Percentiles rank a stretch among this genome's conserved stretches.
Conservation (phyloP, 352 stramenopile species). For the Globisporangium spinosum region DNA sequence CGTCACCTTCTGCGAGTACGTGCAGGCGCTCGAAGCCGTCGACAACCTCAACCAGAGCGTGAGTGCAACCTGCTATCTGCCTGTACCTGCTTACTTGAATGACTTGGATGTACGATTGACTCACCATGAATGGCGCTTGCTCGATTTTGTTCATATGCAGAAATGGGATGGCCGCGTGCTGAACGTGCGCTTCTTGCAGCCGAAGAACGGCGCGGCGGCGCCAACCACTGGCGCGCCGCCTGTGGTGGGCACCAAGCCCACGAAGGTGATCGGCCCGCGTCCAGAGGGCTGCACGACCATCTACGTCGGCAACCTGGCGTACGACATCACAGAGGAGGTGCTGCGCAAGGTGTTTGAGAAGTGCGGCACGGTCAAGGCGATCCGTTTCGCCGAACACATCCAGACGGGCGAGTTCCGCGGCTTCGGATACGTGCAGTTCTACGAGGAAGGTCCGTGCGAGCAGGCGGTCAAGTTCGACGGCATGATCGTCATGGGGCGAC, state of each 20-base stretch:
- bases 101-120: neutral
- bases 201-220: slow-evolving; percentile 34
- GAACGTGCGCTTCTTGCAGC: slow-evolving; percentile 83
- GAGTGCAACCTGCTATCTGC: slow-evolving; percentile 16
- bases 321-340: slow-evolving; percentile 90
- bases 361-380: slow-evolving; percentile 72
- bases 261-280: slow-evolving; percentile 56
- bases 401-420: slow-evolving; percentile 83
- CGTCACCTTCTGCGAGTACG: slow-evolving; percentile 80
- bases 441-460: slow-evolving; percentile 85
- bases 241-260: slow-evolving; percentile 18
- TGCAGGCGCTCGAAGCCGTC: slow-evolving; percentile 73
- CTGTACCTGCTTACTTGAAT: neutral
- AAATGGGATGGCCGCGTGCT: slow-evolving; percentile 83
- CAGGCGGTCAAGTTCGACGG: slow-evolving; percentile 76
- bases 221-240: slow-evolving; percentile 6
- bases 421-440: slow-evolving; percentile 92
- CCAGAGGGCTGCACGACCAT: slow-evolving; percentile 89
- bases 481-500: slow-evolving; percentile 79
- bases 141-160: slow-evolving; percentile 13
- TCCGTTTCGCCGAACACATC: slow-evolving; percentile 84
- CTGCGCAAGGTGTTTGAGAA: slow-evolving; percentile 77
- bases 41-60: slow-evolving; percentile 64
- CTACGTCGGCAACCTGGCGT: slow-evolving; percentile 96
- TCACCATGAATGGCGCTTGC: neutral